phyloP scores from a whole-genome alignment of 805 yeast genomes.

The Starmera caribaea region DNA sequence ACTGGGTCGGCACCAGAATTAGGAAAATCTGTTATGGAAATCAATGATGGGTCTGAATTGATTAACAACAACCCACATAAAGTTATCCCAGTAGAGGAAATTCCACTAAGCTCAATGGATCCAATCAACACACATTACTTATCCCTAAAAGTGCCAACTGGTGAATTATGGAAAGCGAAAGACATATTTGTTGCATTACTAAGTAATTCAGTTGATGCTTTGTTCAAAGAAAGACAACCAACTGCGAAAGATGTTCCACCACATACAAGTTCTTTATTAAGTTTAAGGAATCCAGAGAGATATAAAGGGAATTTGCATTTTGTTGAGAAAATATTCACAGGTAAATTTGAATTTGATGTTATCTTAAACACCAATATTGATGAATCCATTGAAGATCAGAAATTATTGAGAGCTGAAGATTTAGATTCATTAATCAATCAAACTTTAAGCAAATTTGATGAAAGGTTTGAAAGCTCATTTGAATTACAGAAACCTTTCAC shows the following conservation, averaged over 20 bases:
- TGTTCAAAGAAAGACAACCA: slow-evolving; percentile 20
- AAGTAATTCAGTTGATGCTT: slow-evolving; percentile 53
- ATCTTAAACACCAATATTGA: slow-evolving; percentile 42
- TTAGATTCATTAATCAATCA: slow-evolving; percentile 5
- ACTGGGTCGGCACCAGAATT: slow-evolving; percentile 53
- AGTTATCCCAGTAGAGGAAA: slow-evolving; percentile 14
- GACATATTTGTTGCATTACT: slow-evolving; percentile 65
- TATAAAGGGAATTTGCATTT: slow-evolving; percentile 73
- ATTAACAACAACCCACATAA: slow-evolving; percentile 32
- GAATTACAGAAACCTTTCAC: slow-evolving; percentile 47
- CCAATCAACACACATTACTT: slow-evolving; percentile 55
- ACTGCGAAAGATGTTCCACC: slow-evolving; percentile 16
- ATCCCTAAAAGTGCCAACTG: slow-evolving; percentile 63
- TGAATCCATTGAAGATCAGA: slow-evolving; percentile 25
- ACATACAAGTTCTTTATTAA: slow-evolving; percentile 32
- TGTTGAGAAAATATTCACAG: slow-evolving; percentile 67
- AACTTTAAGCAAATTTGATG: slow-evolving; percentile 30
- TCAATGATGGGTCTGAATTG: slow-evolving; percentile 49
- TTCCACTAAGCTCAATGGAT: slow-evolving; percentile 37
- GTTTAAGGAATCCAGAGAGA: slow-evolving; percentile 46
- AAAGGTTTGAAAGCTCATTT: slow-evolving; percentile 42
- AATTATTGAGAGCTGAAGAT: slow-evolving; percentile 12
- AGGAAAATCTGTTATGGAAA: slow-evolving; percentile 50
- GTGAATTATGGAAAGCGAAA: slow-evolving; percentile 65
- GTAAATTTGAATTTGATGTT: slow-evolving; percentile 67